Evolutionary conservation across 352 stramenopile species (phyloP).

Genomic region (Globisporangium cystogenes): DNA sequence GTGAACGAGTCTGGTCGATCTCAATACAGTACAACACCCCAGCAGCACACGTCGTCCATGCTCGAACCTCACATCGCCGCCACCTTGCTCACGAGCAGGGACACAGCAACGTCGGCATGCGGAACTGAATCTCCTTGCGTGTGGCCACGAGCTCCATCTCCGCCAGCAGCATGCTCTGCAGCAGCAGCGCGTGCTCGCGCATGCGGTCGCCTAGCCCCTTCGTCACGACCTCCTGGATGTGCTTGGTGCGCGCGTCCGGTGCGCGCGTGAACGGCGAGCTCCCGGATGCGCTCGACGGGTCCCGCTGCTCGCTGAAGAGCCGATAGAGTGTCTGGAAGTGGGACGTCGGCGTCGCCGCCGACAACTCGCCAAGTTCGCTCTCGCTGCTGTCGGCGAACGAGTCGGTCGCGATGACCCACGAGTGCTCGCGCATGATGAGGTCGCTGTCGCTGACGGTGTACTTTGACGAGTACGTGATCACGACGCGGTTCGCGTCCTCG

Average conservation of each 20-base stretch:
- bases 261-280: background rate
- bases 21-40: too few relatives aligned
- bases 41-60: too few relatives aligned
- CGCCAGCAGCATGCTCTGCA: slow-evolving; percentile 1
- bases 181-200: background rate
- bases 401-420: slow-evolving; percentile 2
- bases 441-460: background rate
- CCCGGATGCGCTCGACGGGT: background rate
- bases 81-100: background rate
- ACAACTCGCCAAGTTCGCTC: background rate
- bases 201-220: slow-evolving; percentile 4
- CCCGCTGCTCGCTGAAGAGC: background rate
- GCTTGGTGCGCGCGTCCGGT: background rate
- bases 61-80: too few relatives aligned
- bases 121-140: background rate
- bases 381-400: background rate
- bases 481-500: slow-evolving; percentile 3
- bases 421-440: slow-evolving; percentile 3
- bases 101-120: background rate
- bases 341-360: background rate
- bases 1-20: too few relatives aligned
- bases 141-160: background rate
- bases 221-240: slow-evolving; percentile 4
- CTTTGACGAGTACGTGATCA: background rate
- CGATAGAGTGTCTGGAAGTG: slow-evolving; percentile 7